Evolutionary conservation across 768 basidiomycete genomes (phyloP).

Genomic region (Mycena olivaceomarginata): DNA sequence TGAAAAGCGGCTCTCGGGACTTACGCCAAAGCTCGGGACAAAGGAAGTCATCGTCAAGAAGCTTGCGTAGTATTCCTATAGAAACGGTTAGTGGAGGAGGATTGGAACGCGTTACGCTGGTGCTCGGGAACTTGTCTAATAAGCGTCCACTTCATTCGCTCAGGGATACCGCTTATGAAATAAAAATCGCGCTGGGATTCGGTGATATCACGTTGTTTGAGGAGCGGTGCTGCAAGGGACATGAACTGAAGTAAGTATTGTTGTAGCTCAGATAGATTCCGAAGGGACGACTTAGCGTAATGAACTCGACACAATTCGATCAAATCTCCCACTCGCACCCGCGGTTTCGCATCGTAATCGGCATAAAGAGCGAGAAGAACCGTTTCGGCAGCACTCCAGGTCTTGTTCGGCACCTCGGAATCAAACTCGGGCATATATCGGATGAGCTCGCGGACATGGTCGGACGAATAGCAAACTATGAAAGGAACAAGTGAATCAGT

Average conservation of each 20-base stretch:
- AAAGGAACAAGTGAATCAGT: slow-evolving; percentile 19
- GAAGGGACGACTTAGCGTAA: neutral
- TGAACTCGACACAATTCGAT: neutral
- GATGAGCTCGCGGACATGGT: slow-evolving; percentile 6
- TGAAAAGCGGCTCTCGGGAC: neutral
- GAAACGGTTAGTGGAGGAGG: neutral
- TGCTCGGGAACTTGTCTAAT: neutral
- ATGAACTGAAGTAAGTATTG: neutral
- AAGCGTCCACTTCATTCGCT: neutral
- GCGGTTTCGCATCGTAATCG: neutral
- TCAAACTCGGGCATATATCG: slow-evolving; percentile 21
- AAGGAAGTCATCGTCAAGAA: neutral
- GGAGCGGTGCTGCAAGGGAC: neutral
- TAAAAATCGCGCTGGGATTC: neutral
- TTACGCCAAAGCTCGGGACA: neutral
- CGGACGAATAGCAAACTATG: neutral
- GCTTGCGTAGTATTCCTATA: neutral
- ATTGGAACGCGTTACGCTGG: neutral
- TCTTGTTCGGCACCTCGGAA: neutral
- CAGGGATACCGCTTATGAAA: neutral
- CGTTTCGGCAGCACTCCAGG: neutral
- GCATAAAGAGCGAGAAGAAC: no score
- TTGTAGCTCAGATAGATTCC: neutral
- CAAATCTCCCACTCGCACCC: neutral
- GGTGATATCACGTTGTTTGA: neutral